These are phyloP conservation scores for Phaeolepiota aurea DNA, from an alignment of 768 basidiomycete genomes.

Conservation along the genomic window DNA sequence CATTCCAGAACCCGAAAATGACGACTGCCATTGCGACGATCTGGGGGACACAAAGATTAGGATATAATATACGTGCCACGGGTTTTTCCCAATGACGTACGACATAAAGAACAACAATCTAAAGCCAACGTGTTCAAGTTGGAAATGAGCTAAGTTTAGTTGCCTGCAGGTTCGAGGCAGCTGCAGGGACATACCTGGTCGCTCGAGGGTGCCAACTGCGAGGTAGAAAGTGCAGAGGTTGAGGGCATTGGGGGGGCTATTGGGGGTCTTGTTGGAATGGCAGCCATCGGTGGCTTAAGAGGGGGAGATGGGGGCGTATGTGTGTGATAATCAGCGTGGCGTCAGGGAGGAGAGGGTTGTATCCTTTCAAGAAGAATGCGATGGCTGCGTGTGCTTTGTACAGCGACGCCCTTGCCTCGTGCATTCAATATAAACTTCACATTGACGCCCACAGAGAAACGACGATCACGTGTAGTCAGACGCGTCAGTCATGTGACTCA, in stretches of 20 bases:
- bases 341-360: background rate
- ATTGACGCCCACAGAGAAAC: no score
- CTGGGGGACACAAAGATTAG: constrained; percentile 26
- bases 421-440: no score
- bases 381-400: background rate
- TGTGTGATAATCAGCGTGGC: background rate
- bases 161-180: constrained; percentile 8
- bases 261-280: constrained; percentile 26
- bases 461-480: constrained; percentile 12
- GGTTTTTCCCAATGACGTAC: constrained; percentile 31
- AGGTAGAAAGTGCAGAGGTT: no score
- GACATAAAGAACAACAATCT: constrained; percentile 73
- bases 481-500: constrained; percentile 11
- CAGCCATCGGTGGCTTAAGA: constrained; percentile 12
- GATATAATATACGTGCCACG: constrained; percentile 4
- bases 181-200: constrained; percentile 50
- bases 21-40: constrained; percentile 81
- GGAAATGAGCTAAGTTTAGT: constrained; percentile 10
- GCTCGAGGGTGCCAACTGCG: constrained; percentile 45
- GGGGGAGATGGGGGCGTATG: constrained; percentile 2
- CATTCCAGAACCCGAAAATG: constrained; percentile 84
- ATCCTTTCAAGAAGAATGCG: background rate
- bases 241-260: constrained; percentile 35
- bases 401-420: background rate
- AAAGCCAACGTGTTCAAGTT: constrained; percentile 12